phyloP scores from a whole-genome alignment of 1,139 yeast species.

The Pichia sp. region DNA sequence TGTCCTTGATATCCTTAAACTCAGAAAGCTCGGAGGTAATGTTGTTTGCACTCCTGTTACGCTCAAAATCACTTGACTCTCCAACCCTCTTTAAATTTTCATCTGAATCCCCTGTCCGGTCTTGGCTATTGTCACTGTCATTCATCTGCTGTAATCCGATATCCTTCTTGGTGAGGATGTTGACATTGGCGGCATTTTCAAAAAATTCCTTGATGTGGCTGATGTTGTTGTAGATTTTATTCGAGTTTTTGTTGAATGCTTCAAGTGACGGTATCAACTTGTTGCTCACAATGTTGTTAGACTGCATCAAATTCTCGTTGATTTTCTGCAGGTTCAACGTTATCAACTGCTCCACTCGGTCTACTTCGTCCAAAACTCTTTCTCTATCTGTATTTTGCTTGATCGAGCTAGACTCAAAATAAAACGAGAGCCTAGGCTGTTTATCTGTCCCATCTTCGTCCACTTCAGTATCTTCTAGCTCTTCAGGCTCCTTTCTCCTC shows the following conservation, averaged over 20 bases:
- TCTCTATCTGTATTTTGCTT: constrained; percentile 27
- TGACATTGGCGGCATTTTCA: constrained; percentile 67
- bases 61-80: background rate
- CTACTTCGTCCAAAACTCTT: constrained; percentile 44
- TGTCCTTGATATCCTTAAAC: constrained; percentile 10
- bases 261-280: constrained; percentile 58
- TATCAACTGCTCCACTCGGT: constrained; percentile 74
- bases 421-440: constrained; percentile 29
- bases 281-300: constrained; percentile 61
- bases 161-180: constrained; percentile 27
- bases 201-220: constrained; percentile 73
- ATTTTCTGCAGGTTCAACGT: constrained; percentile 76
- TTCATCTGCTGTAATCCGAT: constrained; percentile 6
- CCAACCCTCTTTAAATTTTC: background rate
- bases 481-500: background rate
- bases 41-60: background rate
- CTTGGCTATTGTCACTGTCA: background rate
- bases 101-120: background rate
- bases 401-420: constrained; percentile 24
- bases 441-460: constrained; percentile 16
- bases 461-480: constrained; percentile 10
- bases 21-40: constrained; percentile 12
- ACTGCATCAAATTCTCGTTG: constrained; percentile 62
- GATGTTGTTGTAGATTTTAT: constrained; percentile 55
- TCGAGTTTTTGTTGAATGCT: constrained; percentile 51